These are phyloP conservation scores for Rhytidiadelphus loreus DNA, from an alignment of 225 moss, liverwort and hornwort genomes.

Conservation along the genomic window DNA sequence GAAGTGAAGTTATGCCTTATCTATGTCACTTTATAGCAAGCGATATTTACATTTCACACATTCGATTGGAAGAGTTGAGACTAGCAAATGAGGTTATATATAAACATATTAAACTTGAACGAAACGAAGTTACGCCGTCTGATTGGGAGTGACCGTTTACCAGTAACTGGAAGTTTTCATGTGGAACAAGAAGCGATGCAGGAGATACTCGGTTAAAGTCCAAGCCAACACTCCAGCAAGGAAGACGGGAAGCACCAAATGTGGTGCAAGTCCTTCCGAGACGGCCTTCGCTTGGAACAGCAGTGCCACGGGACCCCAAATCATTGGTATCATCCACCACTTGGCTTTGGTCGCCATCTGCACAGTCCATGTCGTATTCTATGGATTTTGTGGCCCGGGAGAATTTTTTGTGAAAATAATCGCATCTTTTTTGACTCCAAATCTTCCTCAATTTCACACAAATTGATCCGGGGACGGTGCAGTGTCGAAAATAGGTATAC, in stretches of 20 bases:
- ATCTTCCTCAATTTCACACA: background rate
- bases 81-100: background rate
- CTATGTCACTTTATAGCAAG: no score
- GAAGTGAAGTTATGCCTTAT: no score
- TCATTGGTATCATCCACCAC: constrained; percentile 75
- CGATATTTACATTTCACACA: no score
- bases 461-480: no score
- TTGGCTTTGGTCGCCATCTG: constrained; percentile 59
- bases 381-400: no score
- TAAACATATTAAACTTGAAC: background rate
- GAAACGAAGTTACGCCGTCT: background rate
- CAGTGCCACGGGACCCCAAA: constrained; percentile 59
- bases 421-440: no score
- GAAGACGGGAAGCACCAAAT: constrained; percentile 9
- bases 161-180: constrained; percentile 60
- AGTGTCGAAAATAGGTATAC: background rate
- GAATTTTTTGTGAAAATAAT: background rate
- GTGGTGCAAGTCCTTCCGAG: constrained; percentile 17
- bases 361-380: background rate
- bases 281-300: constrained; percentile 22
- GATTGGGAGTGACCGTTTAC: background rate
- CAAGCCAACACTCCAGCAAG: constrained; percentile 27
- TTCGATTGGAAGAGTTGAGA: background rate
- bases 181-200: constrained; percentile 84
- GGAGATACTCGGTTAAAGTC: constrained; percentile 62